Evolutionary conservation across 345 rosid species (phyloP).

Genomic region (Aquilaria sinensis): DNA sequence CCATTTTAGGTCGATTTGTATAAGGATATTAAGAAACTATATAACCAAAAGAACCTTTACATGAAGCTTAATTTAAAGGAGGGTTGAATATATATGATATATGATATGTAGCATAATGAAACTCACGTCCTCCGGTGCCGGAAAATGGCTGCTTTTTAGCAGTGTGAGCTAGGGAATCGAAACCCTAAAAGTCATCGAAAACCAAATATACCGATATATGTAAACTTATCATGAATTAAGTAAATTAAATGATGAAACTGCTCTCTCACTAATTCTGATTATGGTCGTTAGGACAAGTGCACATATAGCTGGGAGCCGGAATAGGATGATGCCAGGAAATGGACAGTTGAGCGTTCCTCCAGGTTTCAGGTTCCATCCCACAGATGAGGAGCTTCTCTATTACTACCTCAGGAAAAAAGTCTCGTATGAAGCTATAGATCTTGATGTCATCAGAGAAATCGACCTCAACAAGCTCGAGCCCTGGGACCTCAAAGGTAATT

Average conservation of each 20-base stretch:
- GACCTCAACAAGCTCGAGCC: constrained; percentile 99
- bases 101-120: not conserved
- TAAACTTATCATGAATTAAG: not conserved
- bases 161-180: not conserved
- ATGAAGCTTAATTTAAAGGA: too few species aligned
- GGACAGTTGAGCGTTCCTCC: constrained; percentile 88
- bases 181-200: too few species aligned
- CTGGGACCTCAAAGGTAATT: constrained; percentile 98
- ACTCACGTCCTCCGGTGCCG: not conserved
- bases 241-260: too few species aligned
- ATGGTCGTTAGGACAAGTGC: not conserved
- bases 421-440: constrained; percentile 88
- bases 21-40: too few species aligned
- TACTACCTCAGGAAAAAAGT: constrained; percentile 95
- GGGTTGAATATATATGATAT: too few species aligned
- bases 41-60: too few species aligned
- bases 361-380: constrained; percentile 94
- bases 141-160: not conserved
- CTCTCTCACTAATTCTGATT: too few species aligned
- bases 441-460: constrained; percentile 90
- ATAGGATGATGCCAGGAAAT: constrained; percentile 51
- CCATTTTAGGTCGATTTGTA: too few species aligned
- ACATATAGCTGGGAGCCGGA: not conserved
- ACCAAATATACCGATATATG: not conserved
- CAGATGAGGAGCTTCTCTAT: constrained; percentile 91